These are phyloP conservation scores for Citrus cavaleriei DNA, from an alignment of 345 rosid genomes.

Conservation along the genomic window DNA sequence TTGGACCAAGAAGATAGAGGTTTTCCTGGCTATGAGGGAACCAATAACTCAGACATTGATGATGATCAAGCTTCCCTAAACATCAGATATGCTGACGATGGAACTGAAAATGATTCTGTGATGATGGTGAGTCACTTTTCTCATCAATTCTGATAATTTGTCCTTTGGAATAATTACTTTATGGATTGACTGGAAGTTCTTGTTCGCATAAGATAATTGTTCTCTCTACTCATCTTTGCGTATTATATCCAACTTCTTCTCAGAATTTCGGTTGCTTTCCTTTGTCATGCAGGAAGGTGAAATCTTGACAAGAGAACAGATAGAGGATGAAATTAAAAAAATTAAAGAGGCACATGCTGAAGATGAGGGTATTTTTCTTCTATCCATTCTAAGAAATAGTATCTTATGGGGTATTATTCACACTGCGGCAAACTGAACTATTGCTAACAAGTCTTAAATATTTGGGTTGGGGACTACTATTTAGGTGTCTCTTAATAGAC, in stretches of 20 bases:
- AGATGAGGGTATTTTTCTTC: constrained; percentile 65
- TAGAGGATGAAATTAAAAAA: constrained; percentile 71
- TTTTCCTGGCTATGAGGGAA: constrained; percentile 32
- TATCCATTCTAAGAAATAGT: background rate
- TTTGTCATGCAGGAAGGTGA: constrained; percentile 68
- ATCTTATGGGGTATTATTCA: background rate
- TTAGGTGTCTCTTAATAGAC: background rate
- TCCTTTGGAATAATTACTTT: background rate
- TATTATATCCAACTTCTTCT: background rate
- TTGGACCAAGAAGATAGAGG: constrained; percentile 58
- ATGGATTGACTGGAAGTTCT: background rate
- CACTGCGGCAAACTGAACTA: background rate
- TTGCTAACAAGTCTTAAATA: background rate
- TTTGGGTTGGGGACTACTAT: background rate
- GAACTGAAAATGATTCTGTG: constrained; percentile 75
- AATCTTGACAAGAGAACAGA: constrained; percentile 71
- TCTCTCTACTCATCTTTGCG: background rate
- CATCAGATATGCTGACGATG: constrained; percentile 64
- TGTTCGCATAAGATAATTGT: background rate
- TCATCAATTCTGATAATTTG: constrained; percentile 4
- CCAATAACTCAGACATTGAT: constrained; percentile 39
- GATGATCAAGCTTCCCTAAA: constrained; percentile 61
- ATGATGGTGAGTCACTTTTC: constrained; percentile 57
- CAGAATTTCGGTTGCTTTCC: background rate
- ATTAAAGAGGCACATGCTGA: constrained; percentile 87